Evolutionary conservation across 179 eudicot species (phyloP).

Genomic region (Beta macrorhiza): DNA sequence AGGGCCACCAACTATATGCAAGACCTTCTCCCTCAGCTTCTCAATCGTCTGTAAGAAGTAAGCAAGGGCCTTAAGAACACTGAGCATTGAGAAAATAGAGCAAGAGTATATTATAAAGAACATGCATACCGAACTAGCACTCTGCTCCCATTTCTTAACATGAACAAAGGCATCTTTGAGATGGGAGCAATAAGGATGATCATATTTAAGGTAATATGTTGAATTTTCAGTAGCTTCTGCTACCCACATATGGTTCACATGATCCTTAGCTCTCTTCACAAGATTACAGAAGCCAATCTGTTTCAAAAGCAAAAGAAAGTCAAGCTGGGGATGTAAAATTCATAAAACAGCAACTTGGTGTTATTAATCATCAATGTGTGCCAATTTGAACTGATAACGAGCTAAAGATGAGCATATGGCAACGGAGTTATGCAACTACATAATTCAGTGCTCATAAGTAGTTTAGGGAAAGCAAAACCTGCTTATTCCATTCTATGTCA

Average conservation of each 20-base stretch:
- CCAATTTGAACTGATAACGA: background rate
- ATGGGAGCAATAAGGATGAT: slow-evolving; percentile 44
- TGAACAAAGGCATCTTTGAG: slow-evolving; percentile 62
- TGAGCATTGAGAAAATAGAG: background rate
- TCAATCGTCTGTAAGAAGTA: slow-evolving; percentile 47
- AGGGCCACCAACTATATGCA: slow-evolving; percentile 43
- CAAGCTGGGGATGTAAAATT: background rate
- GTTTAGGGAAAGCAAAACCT: background rate
- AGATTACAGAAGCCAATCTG: slow-evolving; percentile 87
- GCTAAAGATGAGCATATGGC: background rate
- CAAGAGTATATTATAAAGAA: background rate
- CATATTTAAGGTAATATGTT: slow-evolving; percentile 58
- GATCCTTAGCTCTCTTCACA: slow-evolving; percentile 68
- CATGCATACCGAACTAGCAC: slow-evolving; percentile 56
- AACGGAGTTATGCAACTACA: background rate
- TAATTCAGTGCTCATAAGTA: background rate
- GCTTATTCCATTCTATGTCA: background rate
- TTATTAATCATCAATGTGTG: background rate
- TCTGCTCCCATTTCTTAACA: slow-evolving; percentile 65
- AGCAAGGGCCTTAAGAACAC: slow-evolving; percentile 3
- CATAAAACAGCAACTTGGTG: slow-evolving; percentile 3
- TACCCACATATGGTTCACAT: slow-evolving; percentile 67
- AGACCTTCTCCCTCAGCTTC: slow-evolving; percentile 59
- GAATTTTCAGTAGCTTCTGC: slow-evolving; percentile 93
- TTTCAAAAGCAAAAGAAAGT: background rate